Evolutionary conservation across 768 basidiomycete species (phyloP).

Genomic region (Amanita phalloides): DNA sequence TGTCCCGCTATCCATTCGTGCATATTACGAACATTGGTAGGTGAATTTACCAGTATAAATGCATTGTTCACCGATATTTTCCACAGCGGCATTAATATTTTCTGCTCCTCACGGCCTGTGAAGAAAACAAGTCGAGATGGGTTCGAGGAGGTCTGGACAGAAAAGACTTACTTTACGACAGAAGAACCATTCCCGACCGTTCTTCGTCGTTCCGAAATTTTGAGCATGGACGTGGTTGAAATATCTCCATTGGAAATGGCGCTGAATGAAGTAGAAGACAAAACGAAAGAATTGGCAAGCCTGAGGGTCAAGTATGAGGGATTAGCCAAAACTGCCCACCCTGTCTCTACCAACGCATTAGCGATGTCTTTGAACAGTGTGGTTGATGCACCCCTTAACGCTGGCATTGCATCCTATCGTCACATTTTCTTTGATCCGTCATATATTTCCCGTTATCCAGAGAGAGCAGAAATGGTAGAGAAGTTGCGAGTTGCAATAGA

Average conservation of each 20-base stretch:
- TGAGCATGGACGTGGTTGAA: slow-evolving; percentile 58
- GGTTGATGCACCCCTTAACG: slow-evolving; percentile 72
- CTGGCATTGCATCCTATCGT: slow-evolving; percentile 72
- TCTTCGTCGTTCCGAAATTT: slow-evolving; percentile 78
- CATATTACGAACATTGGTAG: slow-evolving; percentile 83
- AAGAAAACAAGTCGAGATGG: slow-evolving; percentile 55
- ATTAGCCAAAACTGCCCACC: slow-evolving; percentile 67
- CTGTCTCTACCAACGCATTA: slow-evolving; percentile 67
- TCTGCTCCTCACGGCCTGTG: slow-evolving; percentile 66
- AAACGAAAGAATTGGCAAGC: slow-evolving; percentile 65
- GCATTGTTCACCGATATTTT: background rate
- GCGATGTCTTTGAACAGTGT: slow-evolving; percentile 82
- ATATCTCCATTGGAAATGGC: slow-evolving; percentile 84
- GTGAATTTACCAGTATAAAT: slow-evolving; percentile 1
- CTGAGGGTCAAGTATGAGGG: slow-evolving; percentile 64
- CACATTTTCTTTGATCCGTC: slow-evolving; percentile 63
- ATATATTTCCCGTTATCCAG: slow-evolving; percentile 59
- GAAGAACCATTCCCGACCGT: slow-evolving; percentile 90
- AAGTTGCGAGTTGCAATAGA: slow-evolving; percentile 68
- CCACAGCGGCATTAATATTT: slow-evolving; percentile 67
- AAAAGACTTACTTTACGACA: slow-evolving; percentile 81
- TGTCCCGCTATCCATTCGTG: slow-evolving; percentile 67
- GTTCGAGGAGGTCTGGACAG: slow-evolving; percentile 70
- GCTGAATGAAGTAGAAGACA: slow-evolving; percentile 67
- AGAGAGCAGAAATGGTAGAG: slow-evolving; percentile 59